phyloP scores from a whole-genome alignment of 2,329 filamentous ascomycete species.

The Pseudocercospora crystallina region DNA sequence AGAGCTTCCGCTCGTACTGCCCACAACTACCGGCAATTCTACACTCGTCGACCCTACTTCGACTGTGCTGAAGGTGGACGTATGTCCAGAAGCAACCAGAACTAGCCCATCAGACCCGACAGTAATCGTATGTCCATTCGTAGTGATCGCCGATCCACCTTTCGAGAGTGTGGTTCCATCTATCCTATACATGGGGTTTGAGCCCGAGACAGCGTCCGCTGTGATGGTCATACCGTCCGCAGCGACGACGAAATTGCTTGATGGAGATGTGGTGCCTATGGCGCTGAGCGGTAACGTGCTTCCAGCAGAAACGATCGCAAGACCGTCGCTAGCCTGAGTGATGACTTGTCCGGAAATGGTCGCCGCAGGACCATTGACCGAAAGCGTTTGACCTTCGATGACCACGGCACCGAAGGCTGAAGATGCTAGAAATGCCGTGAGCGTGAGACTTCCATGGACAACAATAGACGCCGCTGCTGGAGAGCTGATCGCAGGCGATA shows the following conservation, averaged over 20 bases:
- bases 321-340: not conserved
- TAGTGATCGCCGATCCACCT: slow-evolving; percentile 3
- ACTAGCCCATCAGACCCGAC: not conserved
- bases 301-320: not conserved
- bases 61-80: not conserved
- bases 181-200: not conserved
- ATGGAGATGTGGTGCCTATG: not conserved
- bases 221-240: slow-evolving; percentile 3
- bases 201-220: not conserved
- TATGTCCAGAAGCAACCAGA: not conserved
- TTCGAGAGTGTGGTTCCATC: not conserved
- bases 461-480: too few relatives aligned
- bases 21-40: too few relatives aligned
- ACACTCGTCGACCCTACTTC: too few relatives aligned
- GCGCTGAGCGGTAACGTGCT: not conserved
- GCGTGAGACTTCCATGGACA: not conserved
- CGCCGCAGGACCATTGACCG: not conserved
- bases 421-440: not conserved
- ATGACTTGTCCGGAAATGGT: not conserved
- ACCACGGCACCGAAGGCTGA: not conserved
- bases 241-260: not conserved
- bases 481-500: too few relatives aligned
- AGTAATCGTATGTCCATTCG: not conserved
- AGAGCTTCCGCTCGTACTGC: not conserved
- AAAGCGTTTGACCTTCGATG: not conserved